Percentiles rank a stretch among this genome's conserved stretches.
These are phyloP conservation scores for Botrytis fabae DNA, from an alignment of 2,329 filamentous ascomycete genomes.

Conservation along the genomic window DNA sequence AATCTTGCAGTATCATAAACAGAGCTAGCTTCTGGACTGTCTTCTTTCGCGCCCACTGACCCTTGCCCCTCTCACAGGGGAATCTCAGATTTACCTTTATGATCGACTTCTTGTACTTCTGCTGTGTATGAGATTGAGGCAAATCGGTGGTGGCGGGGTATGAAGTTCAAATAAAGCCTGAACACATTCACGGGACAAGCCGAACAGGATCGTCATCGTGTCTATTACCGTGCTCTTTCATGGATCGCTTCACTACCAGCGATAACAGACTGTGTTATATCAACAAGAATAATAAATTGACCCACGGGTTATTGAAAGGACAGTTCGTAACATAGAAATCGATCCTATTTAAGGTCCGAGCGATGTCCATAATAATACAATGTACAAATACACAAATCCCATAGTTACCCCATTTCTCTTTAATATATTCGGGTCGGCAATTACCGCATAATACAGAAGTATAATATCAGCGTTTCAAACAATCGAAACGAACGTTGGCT, in stretches of 20 bases:
- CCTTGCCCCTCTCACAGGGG: background rate
- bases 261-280: background rate
- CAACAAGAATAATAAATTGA: background rate
- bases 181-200: conserved; percentile 2
- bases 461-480: conserved; percentile 1
- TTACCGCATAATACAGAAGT: conserved; percentile 15
- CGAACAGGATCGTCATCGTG: conserved; percentile 1
- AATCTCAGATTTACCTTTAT: background rate
- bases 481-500: conserved; percentile 30
- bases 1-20: background rate
- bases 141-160: background rate
- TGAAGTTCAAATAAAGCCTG: conserved; percentile 9
- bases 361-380: conserved; percentile 8
- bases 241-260: conserved; percentile 5
- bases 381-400: background rate
- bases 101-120: background rate
- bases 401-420: conserved; percentile 2
- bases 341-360: conserved; percentile 3
- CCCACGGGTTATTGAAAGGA: conserved; percentile 14
- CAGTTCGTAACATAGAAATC: background rate
- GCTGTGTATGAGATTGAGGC: background rate
- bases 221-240: background rate
- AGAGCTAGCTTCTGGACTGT: background rate
- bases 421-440: conserved; percentile 20
- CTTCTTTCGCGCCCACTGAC: background rate